Evolutionary conservation across 345 rosid species (phyloP).

Genomic region (Trapa incisa): DNA sequence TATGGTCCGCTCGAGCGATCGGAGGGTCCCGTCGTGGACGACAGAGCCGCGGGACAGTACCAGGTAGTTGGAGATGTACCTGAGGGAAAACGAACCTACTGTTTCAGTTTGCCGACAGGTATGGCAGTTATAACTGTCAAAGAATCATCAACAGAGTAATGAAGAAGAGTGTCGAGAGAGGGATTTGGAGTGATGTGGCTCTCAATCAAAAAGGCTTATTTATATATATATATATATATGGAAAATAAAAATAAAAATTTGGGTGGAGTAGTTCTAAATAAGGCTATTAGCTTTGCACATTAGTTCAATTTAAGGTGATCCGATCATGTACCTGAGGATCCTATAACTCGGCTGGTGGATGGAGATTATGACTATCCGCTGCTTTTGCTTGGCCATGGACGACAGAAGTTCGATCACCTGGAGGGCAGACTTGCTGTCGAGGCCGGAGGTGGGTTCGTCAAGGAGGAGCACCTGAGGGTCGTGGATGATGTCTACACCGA

Average conservation of each 20-base stretch:
- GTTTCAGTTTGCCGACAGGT: neutral
- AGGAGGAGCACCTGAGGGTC: conserved; percentile 64
- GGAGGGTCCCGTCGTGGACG: conserved; percentile 47
- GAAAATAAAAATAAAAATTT: too few relatives aligned
- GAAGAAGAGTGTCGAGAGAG: too few relatives aligned
- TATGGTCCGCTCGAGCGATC: conserved; percentile 48
- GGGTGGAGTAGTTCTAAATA: too few relatives aligned
- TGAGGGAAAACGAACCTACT: conserved; percentile 11
- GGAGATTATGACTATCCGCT: conserved; percentile 49
- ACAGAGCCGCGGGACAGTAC: conserved; percentile 42
- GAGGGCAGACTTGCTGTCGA: conserved; percentile 68
- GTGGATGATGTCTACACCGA: conserved; percentile 80
- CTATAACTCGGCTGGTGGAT: conserved; percentile 68
- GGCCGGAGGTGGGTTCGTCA: conserved; percentile 88
- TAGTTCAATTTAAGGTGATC: too few relatives aligned
- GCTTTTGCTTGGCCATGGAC: conserved; percentile 45
- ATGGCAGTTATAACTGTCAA: too few relatives aligned
- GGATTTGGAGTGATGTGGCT: too few relatives aligned
- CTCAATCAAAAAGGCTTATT: too few relatives aligned
- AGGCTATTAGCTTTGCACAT: too few relatives aligned
- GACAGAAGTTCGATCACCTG: conserved; percentile 76
- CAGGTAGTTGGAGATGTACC: conserved; percentile 51
- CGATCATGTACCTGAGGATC: conserved; percentile 12
- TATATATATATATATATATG: too few relatives aligned
- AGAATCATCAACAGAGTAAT: too few relatives aligned